Evolutionary conservation across 2,329 filamentous ascomycete genomes (phyloP).

Genomic region (Aspergillus thermomutatus): DNA sequence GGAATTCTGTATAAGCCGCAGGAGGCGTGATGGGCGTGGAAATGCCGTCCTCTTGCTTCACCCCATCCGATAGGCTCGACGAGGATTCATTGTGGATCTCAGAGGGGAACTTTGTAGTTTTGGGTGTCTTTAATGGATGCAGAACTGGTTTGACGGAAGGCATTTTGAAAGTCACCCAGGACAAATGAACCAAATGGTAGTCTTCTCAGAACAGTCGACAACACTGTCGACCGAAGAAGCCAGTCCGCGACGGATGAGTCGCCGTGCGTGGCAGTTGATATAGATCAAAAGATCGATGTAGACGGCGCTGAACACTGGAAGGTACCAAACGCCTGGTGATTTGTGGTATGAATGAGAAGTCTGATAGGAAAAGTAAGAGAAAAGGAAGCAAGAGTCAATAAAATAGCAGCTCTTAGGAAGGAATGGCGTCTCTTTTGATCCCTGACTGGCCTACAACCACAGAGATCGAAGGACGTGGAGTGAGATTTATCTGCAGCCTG

Average conservation of each 20-base stretch:
- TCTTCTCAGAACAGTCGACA: background rate
- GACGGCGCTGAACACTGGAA: background rate
- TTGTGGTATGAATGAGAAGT: background rate
- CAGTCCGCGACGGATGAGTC: background rate
- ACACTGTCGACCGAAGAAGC: background rate
- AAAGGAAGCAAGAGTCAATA: constrained; percentile 1
- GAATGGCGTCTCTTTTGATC: constrained; percentile 3
- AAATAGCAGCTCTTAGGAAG: background rate
- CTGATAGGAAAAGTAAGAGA: background rate
- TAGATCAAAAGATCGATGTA: background rate
- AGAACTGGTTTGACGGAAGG: constrained; percentile 36
- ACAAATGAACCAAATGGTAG: background rate
- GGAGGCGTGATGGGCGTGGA: constrained; percentile 91
- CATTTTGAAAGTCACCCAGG: constrained; percentile 16
- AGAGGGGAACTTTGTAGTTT: constrained; percentile 46
- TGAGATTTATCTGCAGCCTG: constrained; percentile 10
- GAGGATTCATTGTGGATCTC: constrained; percentile 57
- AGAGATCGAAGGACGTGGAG: constrained; percentile 6
- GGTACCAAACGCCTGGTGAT: background rate
- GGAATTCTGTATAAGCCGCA: constrained; percentile 85
- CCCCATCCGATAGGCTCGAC: constrained; percentile 54
- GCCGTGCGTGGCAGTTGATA: constrained; percentile 9
- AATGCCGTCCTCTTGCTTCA: constrained; percentile 67
- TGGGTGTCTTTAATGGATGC: constrained; percentile 44
- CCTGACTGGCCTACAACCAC: constrained; percentile 7